phyloP scores from a whole-genome alignment of 768 basidiomycete genomes.

The Mrakia gelida region DNA sequence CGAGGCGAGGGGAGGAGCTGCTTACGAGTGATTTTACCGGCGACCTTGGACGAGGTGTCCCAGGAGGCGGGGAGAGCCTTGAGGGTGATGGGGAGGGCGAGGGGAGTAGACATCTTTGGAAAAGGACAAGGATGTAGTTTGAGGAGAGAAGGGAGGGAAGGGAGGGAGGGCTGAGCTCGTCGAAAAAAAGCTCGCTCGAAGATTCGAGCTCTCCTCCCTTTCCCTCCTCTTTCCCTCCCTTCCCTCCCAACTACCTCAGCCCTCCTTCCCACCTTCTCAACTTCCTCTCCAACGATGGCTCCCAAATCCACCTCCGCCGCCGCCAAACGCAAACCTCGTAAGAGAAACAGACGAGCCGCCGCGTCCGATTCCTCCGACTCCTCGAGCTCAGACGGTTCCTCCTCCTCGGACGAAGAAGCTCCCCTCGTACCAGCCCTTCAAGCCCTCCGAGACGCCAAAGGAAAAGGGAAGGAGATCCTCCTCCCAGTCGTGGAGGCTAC shows the following conservation, averaged over 20 bases:
- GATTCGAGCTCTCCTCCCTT: not conserved
- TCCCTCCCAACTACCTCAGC: slow-evolving; percentile 1
- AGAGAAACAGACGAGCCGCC: slow-evolving; percentile 21
- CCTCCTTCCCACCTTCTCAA: not conserved
- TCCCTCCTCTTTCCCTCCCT: not conserved
- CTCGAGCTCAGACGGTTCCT: slow-evolving; percentile 15
- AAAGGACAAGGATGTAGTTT: not conserved
- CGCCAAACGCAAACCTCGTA: slow-evolving; percentile 21
- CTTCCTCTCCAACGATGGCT: not conserved
- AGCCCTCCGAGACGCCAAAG: slow-evolving; percentile 25
- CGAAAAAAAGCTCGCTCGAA: not conserved
- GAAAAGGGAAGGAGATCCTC: slow-evolving; percentile 15
- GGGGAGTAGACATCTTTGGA: slow-evolving; percentile 16
- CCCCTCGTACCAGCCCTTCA: slow-evolving; percentile 29
- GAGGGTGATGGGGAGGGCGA: slow-evolving; percentile 19
- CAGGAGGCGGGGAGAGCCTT: slow-evolving; percentile 25
- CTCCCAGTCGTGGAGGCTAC: not conserved
- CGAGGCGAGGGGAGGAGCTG: not conserved
- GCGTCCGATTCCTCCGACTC: slow-evolving; percentile 23
- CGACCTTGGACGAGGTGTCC: slow-evolving; percentile 1
- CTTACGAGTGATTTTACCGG: slow-evolving; percentile 15
- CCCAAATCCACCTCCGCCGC: not conserved
- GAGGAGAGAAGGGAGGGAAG: not conserved
- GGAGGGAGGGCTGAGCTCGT: not conserved
- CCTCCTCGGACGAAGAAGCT: slow-evolving; percentile 25